Conservation (phyloP, 2,329 filamentous ascomycete genomes). For the Penicillium sp. region DNA sequence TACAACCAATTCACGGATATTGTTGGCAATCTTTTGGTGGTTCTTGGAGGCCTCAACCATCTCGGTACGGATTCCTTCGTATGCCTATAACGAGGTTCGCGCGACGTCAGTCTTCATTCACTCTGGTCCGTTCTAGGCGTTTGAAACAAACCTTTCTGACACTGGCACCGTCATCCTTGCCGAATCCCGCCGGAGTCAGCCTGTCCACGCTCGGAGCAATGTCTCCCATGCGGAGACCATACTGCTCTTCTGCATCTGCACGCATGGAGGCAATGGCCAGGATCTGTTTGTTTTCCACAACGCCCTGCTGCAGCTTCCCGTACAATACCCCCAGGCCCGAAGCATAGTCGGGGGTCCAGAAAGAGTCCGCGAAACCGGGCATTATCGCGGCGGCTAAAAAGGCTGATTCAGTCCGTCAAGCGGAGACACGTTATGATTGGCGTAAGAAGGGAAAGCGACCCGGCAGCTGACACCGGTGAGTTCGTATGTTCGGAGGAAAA, state of each 20-base stretch:
- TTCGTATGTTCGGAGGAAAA: neutral
- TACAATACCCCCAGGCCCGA: slow-evolving; percentile 93
- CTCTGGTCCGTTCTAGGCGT: neutral
- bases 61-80: slow-evolving; percentile 85
- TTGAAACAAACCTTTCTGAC: slow-evolving; percentile 72
- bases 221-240: slow-evolving; percentile 74
- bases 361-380: slow-evolving; percentile 90
- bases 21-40: slow-evolving; percentile 93
- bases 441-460: neutral
- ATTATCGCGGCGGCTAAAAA: slow-evolving; percentile 50
- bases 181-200: slow-evolving; percentile 72
- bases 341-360: slow-evolving; percentile 98
- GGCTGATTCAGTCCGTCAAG: neutral
- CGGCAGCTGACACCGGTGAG: neutral
- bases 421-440: slow-evolving; percentile 1
- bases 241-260: slow-evolving; percentile 90
- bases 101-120: neutral
- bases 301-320: slow-evolving; percentile 92
- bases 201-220: slow-evolving; percentile 81
- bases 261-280: slow-evolving; percentile 88
- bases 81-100: slow-evolving; percentile 60
- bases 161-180: slow-evolving; percentile 89
- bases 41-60: slow-evolving; percentile 88
- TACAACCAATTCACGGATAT: slow-evolving; percentile 92
- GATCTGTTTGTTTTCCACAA: slow-evolving; percentile 91